A percentile compares a stretch with the other conserved stretches of the same genome.
These are phyloP conservation scores for Diddensiella caesifluorescens DNA, from an alignment of 805 yeast species.

Conservation along the genomic window DNA sequence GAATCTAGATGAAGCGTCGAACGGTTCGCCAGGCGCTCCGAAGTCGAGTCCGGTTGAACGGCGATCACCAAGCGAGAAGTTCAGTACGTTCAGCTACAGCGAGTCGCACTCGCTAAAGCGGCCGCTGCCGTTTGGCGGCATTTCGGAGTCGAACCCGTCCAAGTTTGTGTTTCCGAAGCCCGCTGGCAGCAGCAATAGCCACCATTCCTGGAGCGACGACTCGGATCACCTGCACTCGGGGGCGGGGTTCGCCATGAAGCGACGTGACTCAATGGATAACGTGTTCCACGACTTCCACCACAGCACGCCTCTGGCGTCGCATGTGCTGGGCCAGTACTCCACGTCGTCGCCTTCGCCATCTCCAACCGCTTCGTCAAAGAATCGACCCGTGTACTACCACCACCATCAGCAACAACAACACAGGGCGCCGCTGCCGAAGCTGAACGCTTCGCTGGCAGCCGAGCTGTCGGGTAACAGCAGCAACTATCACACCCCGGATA, in stretches of 20 bases:
- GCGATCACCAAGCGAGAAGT: neutral
- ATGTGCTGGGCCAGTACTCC: neutral
- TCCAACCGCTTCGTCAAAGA: constrained; percentile 11
- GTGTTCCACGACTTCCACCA: constrained; percentile 10
- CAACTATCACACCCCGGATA: constrained; percentile 46
- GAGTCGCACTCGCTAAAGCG: constrained; percentile 4
- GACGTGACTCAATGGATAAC: constrained; percentile 17
- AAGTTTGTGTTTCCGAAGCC: constrained; percentile 22
- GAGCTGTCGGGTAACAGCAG: constrained; percentile 5
- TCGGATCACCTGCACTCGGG: neutral
- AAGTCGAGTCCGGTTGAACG: constrained; percentile 3
- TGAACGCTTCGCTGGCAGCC: constrained; percentile 17
- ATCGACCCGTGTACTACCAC: constrained; percentile 2
- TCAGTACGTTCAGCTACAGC: neutral
- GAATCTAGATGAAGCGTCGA: constrained; percentile 36
- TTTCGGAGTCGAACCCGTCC: constrained; percentile 13
- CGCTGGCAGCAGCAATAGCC: neutral
- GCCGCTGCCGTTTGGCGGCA: constrained; percentile 6
- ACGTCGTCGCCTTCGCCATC: constrained; percentile 21
- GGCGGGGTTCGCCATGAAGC: constrained; percentile 3
- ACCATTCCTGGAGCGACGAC: neutral
- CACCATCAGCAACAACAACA: constrained; percentile 6
- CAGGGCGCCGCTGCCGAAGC: constrained; percentile 15
- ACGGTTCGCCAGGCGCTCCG: constrained; percentile 10
- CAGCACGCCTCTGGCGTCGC: neutral